A percentile compares a stretch with the other conserved stretches of the same genome.
phyloP scores from a whole-genome alignment of 164 flowering plant genomes.

The Malania oleifera region DNA sequence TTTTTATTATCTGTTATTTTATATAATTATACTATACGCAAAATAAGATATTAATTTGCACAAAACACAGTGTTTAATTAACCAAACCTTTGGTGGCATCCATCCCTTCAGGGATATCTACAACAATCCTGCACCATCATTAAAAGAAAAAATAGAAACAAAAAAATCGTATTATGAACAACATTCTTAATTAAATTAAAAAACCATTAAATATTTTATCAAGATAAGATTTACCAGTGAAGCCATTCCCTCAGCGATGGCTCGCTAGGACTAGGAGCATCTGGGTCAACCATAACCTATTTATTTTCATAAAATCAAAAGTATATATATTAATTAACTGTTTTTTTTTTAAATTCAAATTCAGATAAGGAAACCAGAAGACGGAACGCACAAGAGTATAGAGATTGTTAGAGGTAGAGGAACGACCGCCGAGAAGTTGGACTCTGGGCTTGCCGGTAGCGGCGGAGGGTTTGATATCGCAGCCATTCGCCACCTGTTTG shows the following conservation, averaged over 20 bases:
- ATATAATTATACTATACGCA: too few relatives aligned
- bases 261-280: too few relatives aligned
- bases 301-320: too few relatives aligned
- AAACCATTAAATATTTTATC: background rate
- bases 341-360: too few relatives aligned
- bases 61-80: too few relatives aligned
- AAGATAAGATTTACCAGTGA: conserved; percentile 21
- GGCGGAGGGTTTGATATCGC: conserved; percentile 16
- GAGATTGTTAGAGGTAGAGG: conserved; percentile 1
- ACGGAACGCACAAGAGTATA: conserved; percentile 17
- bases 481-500: conserved; percentile 16
- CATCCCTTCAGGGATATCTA: conserved; percentile 20
- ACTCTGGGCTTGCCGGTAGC: conserved; percentile 11
- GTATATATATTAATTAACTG: too few relatives aligned
- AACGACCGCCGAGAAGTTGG: background rate
- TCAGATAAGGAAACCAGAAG: too few relatives aligned
- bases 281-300: too few relatives aligned
- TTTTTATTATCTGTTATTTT: too few relatives aligned
- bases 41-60: too few relatives aligned
- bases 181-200: too few relatives aligned
- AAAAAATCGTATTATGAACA: too few relatives aligned
- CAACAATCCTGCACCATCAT: conserved; percentile 21
- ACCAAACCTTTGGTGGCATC: conserved; percentile 22
- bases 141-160: background rate
- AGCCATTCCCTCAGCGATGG: conserved; percentile 15